These are phyloP conservation scores for Fusarium luffae DNA, from an alignment of 2,329 filamentous ascomycete species.

Conservation along the genomic window DNA sequence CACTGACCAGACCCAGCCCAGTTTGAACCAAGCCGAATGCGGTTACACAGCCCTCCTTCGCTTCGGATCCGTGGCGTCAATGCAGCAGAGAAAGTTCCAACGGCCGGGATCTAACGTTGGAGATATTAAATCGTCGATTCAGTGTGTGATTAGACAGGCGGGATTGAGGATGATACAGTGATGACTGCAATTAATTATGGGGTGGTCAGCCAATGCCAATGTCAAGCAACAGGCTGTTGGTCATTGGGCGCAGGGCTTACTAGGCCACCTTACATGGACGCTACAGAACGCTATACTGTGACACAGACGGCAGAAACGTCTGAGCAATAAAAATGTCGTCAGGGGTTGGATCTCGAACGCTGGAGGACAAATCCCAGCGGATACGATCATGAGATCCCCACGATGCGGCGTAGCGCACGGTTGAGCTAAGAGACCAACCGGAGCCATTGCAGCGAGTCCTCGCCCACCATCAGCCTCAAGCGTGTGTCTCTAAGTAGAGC, in stretches of 20 bases:
- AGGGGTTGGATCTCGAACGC: slow-evolving; percentile 39
- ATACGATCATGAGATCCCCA: slow-evolving; percentile 45
- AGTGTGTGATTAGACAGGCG: neutral
- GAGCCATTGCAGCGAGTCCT: slow-evolving; percentile 19
- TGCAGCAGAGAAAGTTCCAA: slow-evolving; percentile 22
- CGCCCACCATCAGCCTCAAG: slow-evolving; percentile 22
- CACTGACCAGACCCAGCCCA: neutral
- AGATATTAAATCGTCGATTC: slow-evolving; percentile 29
- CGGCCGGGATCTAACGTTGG: slow-evolving; percentile 37
- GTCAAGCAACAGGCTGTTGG: slow-evolving; percentile 6
- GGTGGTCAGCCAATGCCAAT: slow-evolving; percentile 16
- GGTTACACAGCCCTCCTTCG: slow-evolving; percentile 22
- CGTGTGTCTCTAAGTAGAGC: slow-evolving; percentile 6
- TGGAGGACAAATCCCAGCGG: slow-evolving; percentile 32
- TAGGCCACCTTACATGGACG: neutral
- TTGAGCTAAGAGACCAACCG: slow-evolving; percentile 24
- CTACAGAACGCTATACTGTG: slow-evolving; percentile 15
- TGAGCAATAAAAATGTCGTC: slow-evolving; percentile 29
- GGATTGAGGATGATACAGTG: slow-evolving; percentile 8
- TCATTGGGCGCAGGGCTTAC: slow-evolving; percentile 20
- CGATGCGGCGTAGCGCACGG: slow-evolving; percentile 45
- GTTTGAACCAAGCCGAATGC: slow-evolving; percentile 6
- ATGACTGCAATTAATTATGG: neutral
- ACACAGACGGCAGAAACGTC: slow-evolving; percentile 25
- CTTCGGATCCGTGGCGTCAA: slow-evolving; percentile 20